Percentiles rank a stretch among this genome's conserved stretches.
Conservation (phyloP, 139 green algal species). For the Coccomyxa sp. region DNA sequence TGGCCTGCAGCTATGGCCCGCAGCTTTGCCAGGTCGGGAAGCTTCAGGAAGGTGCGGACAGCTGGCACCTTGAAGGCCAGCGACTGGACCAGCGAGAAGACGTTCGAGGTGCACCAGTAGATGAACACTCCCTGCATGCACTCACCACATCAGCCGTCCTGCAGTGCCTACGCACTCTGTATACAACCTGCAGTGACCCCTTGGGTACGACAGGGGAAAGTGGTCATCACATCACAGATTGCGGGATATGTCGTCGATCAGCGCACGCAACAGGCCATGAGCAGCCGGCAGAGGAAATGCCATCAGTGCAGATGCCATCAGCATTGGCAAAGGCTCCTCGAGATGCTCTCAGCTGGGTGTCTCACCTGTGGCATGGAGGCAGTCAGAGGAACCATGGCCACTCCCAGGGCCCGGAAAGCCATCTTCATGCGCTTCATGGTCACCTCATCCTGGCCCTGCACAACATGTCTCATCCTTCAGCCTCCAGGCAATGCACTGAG, state of each 20-base stretch:
- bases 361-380: conserved; percentile 28
- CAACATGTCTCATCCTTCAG: not conserved
- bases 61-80: conserved; percentile 17
- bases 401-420: conserved; percentile 45
- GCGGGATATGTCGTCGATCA: too few species aligned
- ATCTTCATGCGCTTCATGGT: conserved; percentile 58
- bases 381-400: conserved; percentile 69
- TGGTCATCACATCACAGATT: too few species aligned
- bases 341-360: too few species aligned
- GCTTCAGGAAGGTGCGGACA: conserved; percentile 23
- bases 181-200: too few species aligned
- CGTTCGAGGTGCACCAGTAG: conserved; percentile 54
- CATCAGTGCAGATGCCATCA: too few species aligned
- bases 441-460: conserved; percentile 22
- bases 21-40: conserved; percentile 12
- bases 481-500: not conserved
- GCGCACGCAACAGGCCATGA: too few species aligned
- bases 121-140: conserved; percentile 35
- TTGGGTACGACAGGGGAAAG: too few species aligned
- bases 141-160: too few species aligned
- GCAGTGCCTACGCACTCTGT: too few species aligned
- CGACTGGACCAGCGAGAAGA: conserved; percentile 42
- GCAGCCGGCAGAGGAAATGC: too few species aligned
- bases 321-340: too few species aligned
- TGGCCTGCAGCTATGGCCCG: not conserved